Base-by-base conservation (phyloP, 176 grass and related monocot genomes). In the Triticum urartu region DNA sequence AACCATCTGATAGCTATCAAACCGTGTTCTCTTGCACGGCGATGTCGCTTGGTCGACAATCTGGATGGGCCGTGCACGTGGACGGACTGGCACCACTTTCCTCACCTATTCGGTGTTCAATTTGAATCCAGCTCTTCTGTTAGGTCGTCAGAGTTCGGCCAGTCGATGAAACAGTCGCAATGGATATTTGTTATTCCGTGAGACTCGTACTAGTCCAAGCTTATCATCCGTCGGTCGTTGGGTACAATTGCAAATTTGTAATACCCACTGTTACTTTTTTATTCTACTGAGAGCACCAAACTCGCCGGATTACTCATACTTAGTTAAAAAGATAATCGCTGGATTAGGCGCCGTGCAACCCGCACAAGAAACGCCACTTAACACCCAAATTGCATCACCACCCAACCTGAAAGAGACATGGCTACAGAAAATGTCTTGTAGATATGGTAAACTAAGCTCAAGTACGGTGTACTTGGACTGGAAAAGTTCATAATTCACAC, bases 21-120 rank as follows among this genome's bases (percentile, higher is more conserved):
- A 77, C 21, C 38, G 22, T 72, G 47, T 54, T 73, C 30, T 39
- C 9, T 33, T 4, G n/a, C 54, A 40, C 33, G 42, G 25, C 5
- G 33, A 48, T 35, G 68, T 59, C 68, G 47, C 11, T 38, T 12
- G 1, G 84, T 86, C 79, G 77, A 90, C 11, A 71, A 13, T 69
- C 50, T 21, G 72, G 24, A 75, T 18, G 72, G 20, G 6, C 70
- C 10, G 4, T 71, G 24, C 45, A 17, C 2, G 60, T 67, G 59
- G 20, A 58, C 7, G 38, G 56, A 60, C 17, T 60, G 18, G 39
- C 4, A 22, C 42, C 62, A 47, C 18, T 39, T 52, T 5, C 20
- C 20, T 22, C 28, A 64, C 18, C 3, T 26, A 50, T 25, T 24
- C 72, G 6, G 45, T 74, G 61, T 45, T 9, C 12, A 38, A 4